These are phyloP conservation scores for Taphrina flavorubra DNA, from an alignment of 1,139 yeast genomes.

Conservation along the genomic window DNA sequence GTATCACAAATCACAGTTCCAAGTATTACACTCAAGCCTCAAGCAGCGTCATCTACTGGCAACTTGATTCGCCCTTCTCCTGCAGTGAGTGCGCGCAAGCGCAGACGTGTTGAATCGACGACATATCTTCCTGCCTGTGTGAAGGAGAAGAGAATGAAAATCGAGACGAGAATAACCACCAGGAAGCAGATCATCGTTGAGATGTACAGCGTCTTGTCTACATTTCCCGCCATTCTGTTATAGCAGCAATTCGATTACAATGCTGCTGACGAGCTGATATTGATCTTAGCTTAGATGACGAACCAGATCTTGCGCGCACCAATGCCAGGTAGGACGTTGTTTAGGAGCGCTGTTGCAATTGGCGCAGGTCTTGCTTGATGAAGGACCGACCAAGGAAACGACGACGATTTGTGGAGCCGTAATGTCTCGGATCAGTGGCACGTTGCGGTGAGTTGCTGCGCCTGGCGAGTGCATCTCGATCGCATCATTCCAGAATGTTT, in stretches of 20 bases:
- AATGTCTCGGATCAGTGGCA: background rate
- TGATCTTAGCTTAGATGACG: too few relatives aligned
- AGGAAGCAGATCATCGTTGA: constrained; percentile 10
- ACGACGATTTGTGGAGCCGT: background rate
- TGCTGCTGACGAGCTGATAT: too few relatives aligned
- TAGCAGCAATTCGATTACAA: too few relatives aligned
- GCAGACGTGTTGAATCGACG: constrained; percentile 25
- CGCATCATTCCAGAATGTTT: background rate
- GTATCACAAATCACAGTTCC: too few relatives aligned
- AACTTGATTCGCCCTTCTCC: constrained; percentile 35
- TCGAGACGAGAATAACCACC: constrained; percentile 16
- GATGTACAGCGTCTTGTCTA: constrained; percentile 9
- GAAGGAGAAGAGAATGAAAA: constrained; percentile 28
- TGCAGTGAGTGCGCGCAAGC: constrained; percentile 16
- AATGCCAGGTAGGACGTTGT: too few relatives aligned
- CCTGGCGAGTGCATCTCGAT: background rate
- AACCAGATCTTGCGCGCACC: too few relatives aligned
- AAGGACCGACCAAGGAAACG: background rate
- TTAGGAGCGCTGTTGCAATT: too few relatives aligned
- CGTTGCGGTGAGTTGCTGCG: background rate
- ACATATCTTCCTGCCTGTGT: constrained; percentile 37
- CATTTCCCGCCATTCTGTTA: background rate
- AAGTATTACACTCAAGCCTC: background rate
- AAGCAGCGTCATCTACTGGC: background rate
- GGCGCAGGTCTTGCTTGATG: background rate